A percentile compares a stretch with the other conserved stretches of the same genome.
phyloP scores from a whole-genome alignment of 2,329 filamentous ascomycete genomes.

The Penicillium polonicum region DNA sequence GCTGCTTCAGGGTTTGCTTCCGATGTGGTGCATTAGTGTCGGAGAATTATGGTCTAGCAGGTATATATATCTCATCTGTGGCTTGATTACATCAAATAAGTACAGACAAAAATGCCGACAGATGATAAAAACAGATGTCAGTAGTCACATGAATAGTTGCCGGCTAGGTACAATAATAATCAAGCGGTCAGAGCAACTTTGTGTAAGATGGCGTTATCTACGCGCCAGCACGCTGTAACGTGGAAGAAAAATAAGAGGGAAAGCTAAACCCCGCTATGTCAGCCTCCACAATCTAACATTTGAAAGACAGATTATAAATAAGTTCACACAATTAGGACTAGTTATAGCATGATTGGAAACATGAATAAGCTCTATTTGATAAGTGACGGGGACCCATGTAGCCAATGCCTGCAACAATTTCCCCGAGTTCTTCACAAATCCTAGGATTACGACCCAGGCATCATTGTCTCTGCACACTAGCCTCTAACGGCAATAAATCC shows the following conservation, averaged over 20 bases:
- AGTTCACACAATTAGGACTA: background rate
- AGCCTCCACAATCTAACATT: background rate
- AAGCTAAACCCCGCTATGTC: slow-evolving; percentile 3
- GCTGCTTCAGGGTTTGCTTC: background rate
- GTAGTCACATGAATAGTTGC: background rate
- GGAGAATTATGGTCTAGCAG: background rate
- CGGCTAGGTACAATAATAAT: background rate
- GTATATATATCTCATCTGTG: slow-evolving; percentile 3
- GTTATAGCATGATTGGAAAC: background rate
- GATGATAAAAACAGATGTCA: background rate
- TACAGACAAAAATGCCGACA: background rate
- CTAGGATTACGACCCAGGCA: background rate
- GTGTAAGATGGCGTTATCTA: slow-evolving; percentile 13
- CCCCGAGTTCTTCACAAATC: slow-evolving; percentile 6
- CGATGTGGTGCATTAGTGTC: background rate
- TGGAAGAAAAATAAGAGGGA: slow-evolving; percentile 5
- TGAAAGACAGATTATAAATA: background rate
- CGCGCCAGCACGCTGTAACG: slow-evolving; percentile 11
- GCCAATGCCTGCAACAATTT: slow-evolving; percentile 3
- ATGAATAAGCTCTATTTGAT: background rate
- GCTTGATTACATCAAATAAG: background rate
- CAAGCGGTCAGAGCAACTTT: background rate
- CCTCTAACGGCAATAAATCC: slow-evolving; percentile 20
- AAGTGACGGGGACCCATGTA: background rate
- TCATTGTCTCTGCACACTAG: slow-evolving; percentile 26